A percentile compares a stretch with the other conserved stretches of the same genome.
Evolutionary conservation across 257 asterid species (phyloP).

Genomic region (Solanum piurae): DNA sequence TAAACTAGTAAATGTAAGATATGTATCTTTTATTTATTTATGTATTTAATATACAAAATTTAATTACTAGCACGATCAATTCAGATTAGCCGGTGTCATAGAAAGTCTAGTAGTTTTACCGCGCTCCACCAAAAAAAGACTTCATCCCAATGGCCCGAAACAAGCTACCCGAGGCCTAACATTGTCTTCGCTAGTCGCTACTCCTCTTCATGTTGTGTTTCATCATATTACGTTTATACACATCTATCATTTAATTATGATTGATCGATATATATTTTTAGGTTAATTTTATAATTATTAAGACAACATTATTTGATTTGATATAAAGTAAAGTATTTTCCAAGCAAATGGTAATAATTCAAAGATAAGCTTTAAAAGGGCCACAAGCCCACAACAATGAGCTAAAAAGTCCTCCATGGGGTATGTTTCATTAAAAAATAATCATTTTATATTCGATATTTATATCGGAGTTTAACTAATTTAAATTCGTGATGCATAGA

Average conservation of each 20-base stretch:
- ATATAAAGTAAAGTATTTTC: not conserved
- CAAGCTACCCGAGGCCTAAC: not conserved
- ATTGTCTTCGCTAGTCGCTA: not conserved
- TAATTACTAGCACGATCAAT: no score
- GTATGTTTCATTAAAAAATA: not conserved
- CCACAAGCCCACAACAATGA: not conserved
- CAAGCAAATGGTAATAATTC: not conserved
- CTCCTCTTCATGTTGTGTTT: not conserved
- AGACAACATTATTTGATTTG: not conserved
- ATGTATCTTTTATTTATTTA: not conserved
- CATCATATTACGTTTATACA: not conserved
- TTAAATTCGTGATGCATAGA: not conserved
- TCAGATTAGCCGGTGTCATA: no score
- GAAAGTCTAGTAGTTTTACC: no score
- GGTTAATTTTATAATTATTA: not conserved
- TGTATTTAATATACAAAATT: no score
- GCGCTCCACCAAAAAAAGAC: no score
- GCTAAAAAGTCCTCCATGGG: not conserved
- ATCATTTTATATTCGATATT: not conserved
- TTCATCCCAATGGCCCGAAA: no score
- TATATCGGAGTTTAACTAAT: accelerated
- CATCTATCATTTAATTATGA: not conserved
- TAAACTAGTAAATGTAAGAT: not conserved
- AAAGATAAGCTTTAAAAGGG: not conserved
- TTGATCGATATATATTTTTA: not conserved